Conservation (phyloP, 2,329 filamentous ascomycete genomes). For the Remersonia thermophila region DNA sequence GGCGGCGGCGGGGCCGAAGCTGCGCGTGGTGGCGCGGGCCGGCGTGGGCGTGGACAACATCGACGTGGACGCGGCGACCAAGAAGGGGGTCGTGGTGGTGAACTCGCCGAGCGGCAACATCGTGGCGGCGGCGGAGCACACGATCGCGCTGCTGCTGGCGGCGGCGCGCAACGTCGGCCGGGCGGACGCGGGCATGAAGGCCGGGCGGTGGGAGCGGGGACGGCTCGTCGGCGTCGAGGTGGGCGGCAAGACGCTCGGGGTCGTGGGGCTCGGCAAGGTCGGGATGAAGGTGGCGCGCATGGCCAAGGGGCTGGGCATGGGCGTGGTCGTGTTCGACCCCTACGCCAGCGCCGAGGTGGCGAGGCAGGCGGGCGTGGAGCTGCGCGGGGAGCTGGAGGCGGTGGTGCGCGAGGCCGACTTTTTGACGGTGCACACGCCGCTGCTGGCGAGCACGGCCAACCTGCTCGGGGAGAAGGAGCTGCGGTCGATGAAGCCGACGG, state of each 20-base stretch:
- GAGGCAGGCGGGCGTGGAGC: constrained; percentile 50
- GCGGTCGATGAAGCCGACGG: constrained; percentile 57
- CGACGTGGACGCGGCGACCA: constrained; percentile 59
- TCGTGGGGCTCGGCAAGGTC: constrained; percentile 74
- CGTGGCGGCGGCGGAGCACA: constrained; percentile 67
- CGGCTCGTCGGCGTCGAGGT: constrained; percentile 67
- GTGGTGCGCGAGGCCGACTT: constrained; percentile 61
- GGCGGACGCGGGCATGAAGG: constrained; percentile 56
- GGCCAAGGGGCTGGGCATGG: constrained; percentile 66
- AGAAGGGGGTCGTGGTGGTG: constrained; percentile 64
- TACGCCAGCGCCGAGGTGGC: constrained; percentile 67
- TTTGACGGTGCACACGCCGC: constrained; percentile 67
- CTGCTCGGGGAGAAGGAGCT: constrained; percentile 59
- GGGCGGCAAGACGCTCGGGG: constrained; percentile 62
- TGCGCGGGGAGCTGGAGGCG: constrained; percentile 44
- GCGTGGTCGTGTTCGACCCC: constrained; percentile 61
- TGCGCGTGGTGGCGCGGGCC: constrained; percentile 68
- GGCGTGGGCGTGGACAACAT: constrained; percentile 80
- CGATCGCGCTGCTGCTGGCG: constrained; percentile 60
- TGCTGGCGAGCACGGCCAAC: constrained; percentile 64
- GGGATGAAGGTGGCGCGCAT: constrained; percentile 71
- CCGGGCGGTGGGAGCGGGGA: constrained; percentile 63
- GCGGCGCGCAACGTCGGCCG: constrained; percentile 62
- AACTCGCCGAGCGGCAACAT: constrained; percentile 74
- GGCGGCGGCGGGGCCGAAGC: constrained; percentile 44